Conservation (phyloP, 257 asterid genomes). For the Ajuga chamaepitys region DNA sequence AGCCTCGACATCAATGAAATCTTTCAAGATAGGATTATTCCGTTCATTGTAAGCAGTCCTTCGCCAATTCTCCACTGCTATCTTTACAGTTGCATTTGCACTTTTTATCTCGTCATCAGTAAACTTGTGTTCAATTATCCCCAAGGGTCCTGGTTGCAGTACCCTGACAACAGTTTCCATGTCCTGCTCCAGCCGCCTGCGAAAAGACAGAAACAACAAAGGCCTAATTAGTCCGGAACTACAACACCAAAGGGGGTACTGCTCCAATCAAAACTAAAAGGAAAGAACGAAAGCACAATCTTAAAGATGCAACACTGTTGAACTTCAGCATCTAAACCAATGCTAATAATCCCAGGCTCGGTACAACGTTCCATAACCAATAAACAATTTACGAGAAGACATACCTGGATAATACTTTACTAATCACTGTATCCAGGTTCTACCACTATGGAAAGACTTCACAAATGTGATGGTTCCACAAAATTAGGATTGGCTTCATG, state of each 20-base stretch:
- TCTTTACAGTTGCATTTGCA: constrained; percentile 55
- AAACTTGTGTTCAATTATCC: constrained; percentile 86
- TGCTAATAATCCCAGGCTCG: background rate
- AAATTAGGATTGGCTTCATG: background rate
- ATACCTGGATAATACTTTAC: background rate
- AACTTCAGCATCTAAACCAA: background rate
- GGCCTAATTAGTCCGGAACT: background rate
- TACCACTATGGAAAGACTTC: background rate
- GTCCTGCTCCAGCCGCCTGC: constrained; percentile 82
- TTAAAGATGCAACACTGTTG: background rate
- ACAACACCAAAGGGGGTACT: background rate
- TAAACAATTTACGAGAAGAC: background rate
- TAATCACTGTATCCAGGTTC: background rate
- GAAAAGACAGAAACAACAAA: constrained; percentile 5
- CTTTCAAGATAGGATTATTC: constrained; percentile 64
- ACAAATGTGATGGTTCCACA: background rate
- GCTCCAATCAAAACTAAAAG: too few relatives aligned
- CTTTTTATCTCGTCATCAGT: constrained; percentile 57
- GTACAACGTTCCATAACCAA: background rate
- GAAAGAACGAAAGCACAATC: background rate
- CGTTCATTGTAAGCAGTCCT: constrained; percentile 48
- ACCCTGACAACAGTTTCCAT: constrained; percentile 82
- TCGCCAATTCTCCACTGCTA: constrained; percentile 71
- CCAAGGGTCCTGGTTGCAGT: constrained; percentile 91
- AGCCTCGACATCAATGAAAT: constrained; percentile 39